Conservation (phyloP, 1,284 basidiomycete genomes). For the Phellopilus nigrolimitatus region DNA sequence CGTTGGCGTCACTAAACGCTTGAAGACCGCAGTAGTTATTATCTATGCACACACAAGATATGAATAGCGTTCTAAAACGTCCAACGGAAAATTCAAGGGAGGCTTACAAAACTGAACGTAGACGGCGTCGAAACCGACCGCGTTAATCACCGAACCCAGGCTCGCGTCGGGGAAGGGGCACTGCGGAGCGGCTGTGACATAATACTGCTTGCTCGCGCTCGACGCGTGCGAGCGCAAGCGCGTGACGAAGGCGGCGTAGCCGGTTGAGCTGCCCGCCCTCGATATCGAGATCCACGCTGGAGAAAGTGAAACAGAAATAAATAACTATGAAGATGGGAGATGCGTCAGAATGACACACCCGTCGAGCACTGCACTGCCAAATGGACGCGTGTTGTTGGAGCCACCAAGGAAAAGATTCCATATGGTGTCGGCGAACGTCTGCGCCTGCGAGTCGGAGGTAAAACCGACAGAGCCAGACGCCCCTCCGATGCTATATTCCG, state of each 20-base stretch:
- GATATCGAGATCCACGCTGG: slow-evolving; percentile 60
- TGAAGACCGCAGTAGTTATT: slow-evolving; percentile 57
- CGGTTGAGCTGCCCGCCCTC: slow-evolving; percentile 52
- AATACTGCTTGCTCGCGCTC: slow-evolving; percentile 51
- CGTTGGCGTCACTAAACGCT: slow-evolving; percentile 38
- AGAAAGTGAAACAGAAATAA: too few relatives aligned
- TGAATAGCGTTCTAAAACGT: not conserved
- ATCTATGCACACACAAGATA: slow-evolving; percentile 30
- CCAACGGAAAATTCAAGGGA: too few relatives aligned
- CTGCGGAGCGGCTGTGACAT: slow-evolving; percentile 61
- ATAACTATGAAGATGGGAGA: not conserved
- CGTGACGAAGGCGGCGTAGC: slow-evolving; percentile 51
- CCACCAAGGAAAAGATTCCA: slow-evolving; percentile 68
- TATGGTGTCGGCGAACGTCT: slow-evolving; percentile 49
- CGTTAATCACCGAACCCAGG: slow-evolving; percentile 48
- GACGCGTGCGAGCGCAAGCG: slow-evolving; percentile 40
- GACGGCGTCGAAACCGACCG: slow-evolving; percentile 54
- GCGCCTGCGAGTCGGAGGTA: slow-evolving; percentile 46
- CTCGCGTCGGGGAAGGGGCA: slow-evolving; percentile 61
- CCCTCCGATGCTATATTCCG: slow-evolving; percentile 45
- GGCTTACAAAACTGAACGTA: slow-evolving; percentile 55
- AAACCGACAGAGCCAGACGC: slow-evolving; percentile 51
- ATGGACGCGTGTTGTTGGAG: slow-evolving; percentile 49
- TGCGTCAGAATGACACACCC: slow-evolving; percentile 37
- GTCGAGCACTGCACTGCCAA: slow-evolving; percentile 59